phyloP scores from a whole-genome alignment of 75 land plant species.

The Selaginella moellendorffii region DNA sequence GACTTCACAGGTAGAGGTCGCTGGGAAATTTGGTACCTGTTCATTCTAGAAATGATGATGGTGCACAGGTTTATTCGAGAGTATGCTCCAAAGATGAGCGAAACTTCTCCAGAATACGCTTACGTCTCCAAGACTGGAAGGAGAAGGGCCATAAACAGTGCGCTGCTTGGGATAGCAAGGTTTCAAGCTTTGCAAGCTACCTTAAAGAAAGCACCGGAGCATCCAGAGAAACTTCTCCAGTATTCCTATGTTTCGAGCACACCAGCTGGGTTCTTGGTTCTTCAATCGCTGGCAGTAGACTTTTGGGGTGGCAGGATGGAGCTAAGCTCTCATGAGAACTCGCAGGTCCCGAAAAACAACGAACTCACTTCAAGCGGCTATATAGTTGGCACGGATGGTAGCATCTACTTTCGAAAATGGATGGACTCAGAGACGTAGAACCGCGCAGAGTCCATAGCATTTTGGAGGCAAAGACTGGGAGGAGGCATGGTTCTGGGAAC shows the following conservation, averaged over 20 bases:
- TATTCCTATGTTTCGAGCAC: constrained; percentile 50
- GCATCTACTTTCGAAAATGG: constrained; percentile 68
- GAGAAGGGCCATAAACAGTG: constrained; percentile 34
- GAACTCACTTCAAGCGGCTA: constrained; percentile 10
- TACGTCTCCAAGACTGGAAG: constrained; percentile 61
- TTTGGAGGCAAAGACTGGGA: constrained; percentile 52
- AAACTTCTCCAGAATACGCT: too few species aligned
- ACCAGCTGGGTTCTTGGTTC: constrained; percentile 64
- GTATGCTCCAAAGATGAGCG: constrained; percentile 52
- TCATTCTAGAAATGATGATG: constrained; percentile 51
- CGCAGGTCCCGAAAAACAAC: not conserved
- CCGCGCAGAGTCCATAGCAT: constrained; percentile 34
- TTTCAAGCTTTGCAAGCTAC: constrained; percentile 61
- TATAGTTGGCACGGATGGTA: constrained; percentile 66
- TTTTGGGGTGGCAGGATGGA: constrained; percentile 76
- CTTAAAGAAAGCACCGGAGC: constrained; percentile 25
- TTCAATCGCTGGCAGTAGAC: constrained; percentile 60
- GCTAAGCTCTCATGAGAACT: constrained; percentile 12
- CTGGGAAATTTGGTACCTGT: constrained; percentile 75
- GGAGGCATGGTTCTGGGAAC: constrained; percentile 49
- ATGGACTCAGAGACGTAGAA: constrained; percentile 58
- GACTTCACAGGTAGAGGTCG: constrained; percentile 71
- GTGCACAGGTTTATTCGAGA: constrained; percentile 50
- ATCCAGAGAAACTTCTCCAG: constrained; percentile 54
- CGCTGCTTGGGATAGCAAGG: constrained; percentile 54